Evolutionary conservation across 352 stramenopile genomes (phyloP).

Genomic region (Phytophthora colocasiae): DNA sequence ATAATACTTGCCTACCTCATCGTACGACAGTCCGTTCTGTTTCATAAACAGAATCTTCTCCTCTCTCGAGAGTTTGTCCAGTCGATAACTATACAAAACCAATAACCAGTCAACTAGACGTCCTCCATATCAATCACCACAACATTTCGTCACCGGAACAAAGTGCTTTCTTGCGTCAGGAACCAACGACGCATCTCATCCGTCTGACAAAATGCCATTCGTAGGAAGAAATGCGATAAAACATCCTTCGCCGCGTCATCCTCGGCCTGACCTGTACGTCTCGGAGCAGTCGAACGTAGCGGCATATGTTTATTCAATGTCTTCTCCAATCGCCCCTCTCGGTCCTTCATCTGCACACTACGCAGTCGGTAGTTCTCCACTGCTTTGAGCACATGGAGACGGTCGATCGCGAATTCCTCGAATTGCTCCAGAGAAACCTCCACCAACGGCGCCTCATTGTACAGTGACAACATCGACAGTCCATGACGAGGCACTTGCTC

Average conservation of each 20-base stretch:
- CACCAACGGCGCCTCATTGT: constrained; percentile 92
- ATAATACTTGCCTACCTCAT: constrained; percentile 44
- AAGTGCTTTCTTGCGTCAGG: constrained; percentile 93
- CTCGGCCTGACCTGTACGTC: constrained; percentile 61
- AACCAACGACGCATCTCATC: constrained; percentile 99
- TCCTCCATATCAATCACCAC: not conserved
- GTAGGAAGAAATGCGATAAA: constrained; percentile 98
- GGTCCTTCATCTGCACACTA: constrained; percentile 73
- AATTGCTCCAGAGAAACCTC: constrained; percentile 99
- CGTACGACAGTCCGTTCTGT: constrained; percentile 81
- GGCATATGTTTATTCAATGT: constrained; percentile 88
- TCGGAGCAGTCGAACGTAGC: constrained; percentile 49
- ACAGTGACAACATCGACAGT: constrained; percentile 91
- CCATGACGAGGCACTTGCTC: constrained; percentile 56
- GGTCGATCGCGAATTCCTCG: constrained; percentile 97
- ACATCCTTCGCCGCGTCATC: constrained; percentile 88
- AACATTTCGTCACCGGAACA: constrained; percentile 87
- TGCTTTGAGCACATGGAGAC: constrained; percentile 92
- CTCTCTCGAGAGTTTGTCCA: constrained; percentile 91
- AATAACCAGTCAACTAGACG: constrained; percentile 15
- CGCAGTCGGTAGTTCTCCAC: constrained; percentile 89
- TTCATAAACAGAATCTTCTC: constrained; percentile 92
- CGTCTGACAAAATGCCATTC: constrained; percentile 97
- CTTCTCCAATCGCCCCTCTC: constrained; percentile 82
- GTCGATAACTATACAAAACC: constrained; percentile 53